A percentile compares a stretch with the other conserved stretches of the same genome.
These are phyloP conservation scores for Mallotus nudiflorus DNA, from an alignment of 345 rosid genomes.

Conservation along the genomic window DNA sequence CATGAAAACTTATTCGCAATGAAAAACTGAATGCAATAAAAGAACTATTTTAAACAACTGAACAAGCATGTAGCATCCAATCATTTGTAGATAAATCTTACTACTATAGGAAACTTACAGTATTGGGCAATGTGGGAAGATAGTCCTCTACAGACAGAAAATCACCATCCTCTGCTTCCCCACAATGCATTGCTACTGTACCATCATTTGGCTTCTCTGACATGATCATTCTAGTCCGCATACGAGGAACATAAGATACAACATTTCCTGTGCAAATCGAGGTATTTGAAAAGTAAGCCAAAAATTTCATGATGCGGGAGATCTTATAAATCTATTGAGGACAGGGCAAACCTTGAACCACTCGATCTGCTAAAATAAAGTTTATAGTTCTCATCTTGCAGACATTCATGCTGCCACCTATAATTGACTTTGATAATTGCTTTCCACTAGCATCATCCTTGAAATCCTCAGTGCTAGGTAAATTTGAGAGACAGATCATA, in stretches of 20 bases:
- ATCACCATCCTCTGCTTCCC: conserved; percentile 75
- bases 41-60: too few species aligned
- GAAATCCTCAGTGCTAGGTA: conserved; percentile 57
- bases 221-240: conserved; percentile 59
- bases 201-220: conserved; percentile 80
- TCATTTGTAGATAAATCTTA: background rate
- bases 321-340: conserved; percentile 15
- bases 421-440: conserved; percentile 69
- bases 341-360: conserved; percentile 61
- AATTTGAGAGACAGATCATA: conserved; percentile 36
- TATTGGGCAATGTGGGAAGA: conserved; percentile 75
- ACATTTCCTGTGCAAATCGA: conserved; percentile 43
- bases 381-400: conserved; percentile 72
- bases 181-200: conserved; percentile 79
- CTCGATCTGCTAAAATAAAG: conserved; percentile 52
- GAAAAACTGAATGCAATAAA: background rate
- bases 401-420: conserved; percentile 75
- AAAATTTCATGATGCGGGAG: conserved; percentile 9
- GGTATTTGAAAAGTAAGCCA: conserved; percentile 11
- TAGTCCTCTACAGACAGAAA: conserved; percentile 63
- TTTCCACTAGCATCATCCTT: conserved; percentile 47
- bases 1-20: background rate
- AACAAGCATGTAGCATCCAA: background rate
- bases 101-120: conserved; percentile 52
- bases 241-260: conserved; percentile 42